These are phyloP conservation scores for Syzygium malaccense DNA, from an alignment of 441 rosid species.

Conservation along the genomic window DNA sequence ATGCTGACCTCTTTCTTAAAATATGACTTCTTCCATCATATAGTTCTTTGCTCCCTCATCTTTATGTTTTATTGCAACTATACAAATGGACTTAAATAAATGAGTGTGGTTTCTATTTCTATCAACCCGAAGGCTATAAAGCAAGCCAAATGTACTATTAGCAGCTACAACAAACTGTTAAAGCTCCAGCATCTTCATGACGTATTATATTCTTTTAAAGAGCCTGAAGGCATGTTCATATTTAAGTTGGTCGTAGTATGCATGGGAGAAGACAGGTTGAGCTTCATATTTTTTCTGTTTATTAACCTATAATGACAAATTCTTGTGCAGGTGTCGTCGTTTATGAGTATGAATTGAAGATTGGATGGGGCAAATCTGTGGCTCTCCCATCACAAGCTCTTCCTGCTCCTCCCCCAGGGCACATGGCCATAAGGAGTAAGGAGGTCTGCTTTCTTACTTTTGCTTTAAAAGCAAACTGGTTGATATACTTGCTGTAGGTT, in stretches of 20 bases:
- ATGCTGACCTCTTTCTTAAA: background rate
- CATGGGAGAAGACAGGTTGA: background rate
- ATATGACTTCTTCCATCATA: background rate
- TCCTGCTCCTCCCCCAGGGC: slow-evolving; percentile 99
- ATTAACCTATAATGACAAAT: background rate
- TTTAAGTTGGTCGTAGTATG: background rate
- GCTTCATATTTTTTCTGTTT: background rate
- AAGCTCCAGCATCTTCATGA: background rate
- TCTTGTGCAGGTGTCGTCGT: slow-evolving; percentile 69
- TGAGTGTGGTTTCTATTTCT: background rate
- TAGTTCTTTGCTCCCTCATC: background rate
- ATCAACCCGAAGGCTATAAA: background rate
- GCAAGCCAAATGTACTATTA: background rate
- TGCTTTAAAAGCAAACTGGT: background rate
- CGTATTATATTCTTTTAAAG: background rate
- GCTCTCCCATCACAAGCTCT: slow-evolving; percentile 99
- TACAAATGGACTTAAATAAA: background rate
- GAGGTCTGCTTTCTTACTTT: slow-evolving; percentile 56
- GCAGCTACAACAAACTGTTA: background rate
- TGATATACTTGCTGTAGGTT: background rate
- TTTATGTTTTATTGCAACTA: background rate
- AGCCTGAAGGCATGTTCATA: background rate
- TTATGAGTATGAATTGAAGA: slow-evolving; percentile 92
- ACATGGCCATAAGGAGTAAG: slow-evolving; percentile 99
- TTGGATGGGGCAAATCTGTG: slow-evolving; percentile 99